Evolutionary conservation across 2,329 filamentous ascomycete genomes (phyloP).

Genomic region (Diplodia corticola): DNA sequence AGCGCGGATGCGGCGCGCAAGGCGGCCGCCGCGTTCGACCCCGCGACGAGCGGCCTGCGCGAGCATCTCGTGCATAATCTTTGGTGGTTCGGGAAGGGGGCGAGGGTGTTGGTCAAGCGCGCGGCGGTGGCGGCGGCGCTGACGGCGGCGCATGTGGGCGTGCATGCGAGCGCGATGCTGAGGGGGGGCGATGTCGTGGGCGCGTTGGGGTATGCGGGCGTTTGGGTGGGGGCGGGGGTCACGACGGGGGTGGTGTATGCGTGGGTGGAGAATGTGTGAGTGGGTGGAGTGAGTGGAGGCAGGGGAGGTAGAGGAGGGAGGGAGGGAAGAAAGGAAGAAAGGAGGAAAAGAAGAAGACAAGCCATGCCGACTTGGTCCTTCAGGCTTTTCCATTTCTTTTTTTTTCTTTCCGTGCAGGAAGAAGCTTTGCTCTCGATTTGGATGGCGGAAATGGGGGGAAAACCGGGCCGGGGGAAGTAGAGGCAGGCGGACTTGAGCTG

Average conservation of each 20-base stretch:
- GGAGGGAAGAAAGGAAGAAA: not conserved
- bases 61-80: constrained; percentile 73
- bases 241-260: constrained; percentile 60
- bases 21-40: constrained; percentile 66
- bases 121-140: constrained; percentile 52
- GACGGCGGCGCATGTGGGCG: constrained; percentile 56
- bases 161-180: constrained; percentile 65
- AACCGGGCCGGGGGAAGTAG: too few relatives aligned
- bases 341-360: not conserved
- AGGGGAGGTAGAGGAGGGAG: not conserved
- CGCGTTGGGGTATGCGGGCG: constrained; percentile 68
- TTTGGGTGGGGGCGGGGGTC: constrained; percentile 70
- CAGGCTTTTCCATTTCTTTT: too few relatives aligned
- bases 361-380: not conserved
- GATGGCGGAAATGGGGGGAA: too few relatives aligned
- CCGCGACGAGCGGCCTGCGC: constrained; percentile 62
- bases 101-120: constrained; percentile 58
- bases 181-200: constrained; percentile 69
- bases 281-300: not conserved
- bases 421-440: too few relatives aligned
- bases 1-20: constrained; percentile 45
- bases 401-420: too few relatives aligned
- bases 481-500: too few relatives aligned
- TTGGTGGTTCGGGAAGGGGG: constrained; percentile 70
- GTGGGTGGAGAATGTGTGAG: constrained; percentile 48